Percentiles rank a stretch among this genome's conserved stretches.
phyloP scores from a whole-genome alignment of 805 yeast genomes.

The Cephaloascus albidus region DNA sequence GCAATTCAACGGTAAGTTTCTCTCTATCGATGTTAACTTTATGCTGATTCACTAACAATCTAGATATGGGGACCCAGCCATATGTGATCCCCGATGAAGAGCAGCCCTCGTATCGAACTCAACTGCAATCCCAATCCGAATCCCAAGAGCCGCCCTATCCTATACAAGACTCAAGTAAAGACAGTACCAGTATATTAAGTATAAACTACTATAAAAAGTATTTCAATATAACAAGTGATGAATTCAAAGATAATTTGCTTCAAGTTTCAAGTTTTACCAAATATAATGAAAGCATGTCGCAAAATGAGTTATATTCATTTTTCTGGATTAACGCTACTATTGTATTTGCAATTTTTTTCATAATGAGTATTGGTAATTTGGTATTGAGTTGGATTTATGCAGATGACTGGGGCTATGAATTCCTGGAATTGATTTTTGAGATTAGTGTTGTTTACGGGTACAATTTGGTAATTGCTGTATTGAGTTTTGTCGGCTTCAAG shows the following conservation, averaged over 20 bases:
- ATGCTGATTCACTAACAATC: neutral
- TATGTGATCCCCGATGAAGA: slow-evolving; percentile 20
- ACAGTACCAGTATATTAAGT: slow-evolving; percentile 29
- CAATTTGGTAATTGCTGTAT: slow-evolving; percentile 54
- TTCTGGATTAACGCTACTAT: slow-evolving; percentile 86
- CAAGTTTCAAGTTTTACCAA: slow-evolving; percentile 38
- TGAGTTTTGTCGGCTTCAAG: slow-evolving; percentile 40
- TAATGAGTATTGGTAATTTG: slow-evolving; percentile 60
- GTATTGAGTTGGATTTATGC: slow-evolving; percentile 46
- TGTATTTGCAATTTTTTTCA: slow-evolving; percentile 63
- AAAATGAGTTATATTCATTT: slow-evolving; percentile 73
- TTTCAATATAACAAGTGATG: slow-evolving; percentile 61
- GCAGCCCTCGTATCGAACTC: slow-evolving; percentile 6
- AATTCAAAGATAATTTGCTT: slow-evolving; percentile 45
- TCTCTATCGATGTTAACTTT: too few species aligned
- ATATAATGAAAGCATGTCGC: slow-evolving; percentile 20
- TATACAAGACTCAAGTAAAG: neutral
- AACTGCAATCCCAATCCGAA: neutral
- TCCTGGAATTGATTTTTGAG: slow-evolving; percentile 56
- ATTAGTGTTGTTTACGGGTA: slow-evolving; percentile 70
- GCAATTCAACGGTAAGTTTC: too few species aligned
- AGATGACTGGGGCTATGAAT: slow-evolving; percentile 45
- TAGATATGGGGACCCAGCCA: slow-evolving; percentile 11
- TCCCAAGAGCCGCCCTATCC: neutral
- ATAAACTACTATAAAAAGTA: slow-evolving; percentile 52